phyloP scores from a whole-genome alignment of 345 rosid genomes.

The Abelmoschus esculentus region DNA sequence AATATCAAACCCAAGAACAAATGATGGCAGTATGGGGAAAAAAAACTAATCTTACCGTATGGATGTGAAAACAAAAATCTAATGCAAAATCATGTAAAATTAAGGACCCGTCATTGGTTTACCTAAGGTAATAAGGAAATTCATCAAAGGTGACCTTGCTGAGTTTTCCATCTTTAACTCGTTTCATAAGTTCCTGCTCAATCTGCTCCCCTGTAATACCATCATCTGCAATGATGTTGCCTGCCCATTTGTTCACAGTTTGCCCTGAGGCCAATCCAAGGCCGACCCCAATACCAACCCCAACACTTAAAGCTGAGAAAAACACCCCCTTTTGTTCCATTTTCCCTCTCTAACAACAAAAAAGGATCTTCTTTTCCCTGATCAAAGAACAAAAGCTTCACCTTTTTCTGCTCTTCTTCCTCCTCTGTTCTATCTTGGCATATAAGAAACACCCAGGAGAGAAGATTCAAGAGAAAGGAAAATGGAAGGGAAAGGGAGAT shows the following conservation, averaged over 20 bases:
- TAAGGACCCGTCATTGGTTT: slow-evolving; percentile 6
- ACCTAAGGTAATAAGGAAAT: slow-evolving; percentile 92
- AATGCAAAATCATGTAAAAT: neutral
- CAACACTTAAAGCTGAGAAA: slow-evolving; percentile 72
- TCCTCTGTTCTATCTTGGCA: neutral
- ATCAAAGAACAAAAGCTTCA: neutral
- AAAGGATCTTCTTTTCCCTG: neutral
- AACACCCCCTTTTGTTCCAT: slow-evolving; percentile 79
- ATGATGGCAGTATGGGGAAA: neutral
- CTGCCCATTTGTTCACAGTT: slow-evolving; percentile 50
- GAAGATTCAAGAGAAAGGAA: neutral
- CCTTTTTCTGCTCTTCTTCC: neutral
- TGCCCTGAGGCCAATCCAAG: slow-evolving; percentile 78
- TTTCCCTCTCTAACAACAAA: neutral
- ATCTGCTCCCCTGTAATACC: slow-evolving; percentile 57
- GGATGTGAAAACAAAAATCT: neutral
- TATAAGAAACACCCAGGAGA: neutral
- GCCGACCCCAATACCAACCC: slow-evolving; percentile 88
- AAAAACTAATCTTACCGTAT: neutral
- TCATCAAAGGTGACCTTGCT: slow-evolving; percentile 60
- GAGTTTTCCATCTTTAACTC: slow-evolving; percentile 56
- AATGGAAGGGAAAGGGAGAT: neutral
- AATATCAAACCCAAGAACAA: slow-evolving; percentile 3
- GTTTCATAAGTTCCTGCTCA: slow-evolving; percentile 76
- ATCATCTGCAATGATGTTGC: slow-evolving; percentile 31